Evolutionary conservation across 345 rosid genomes (phyloP), one percentile per base, ranked within the genome.

Genomic region (Salix suchowensis): DNA sequence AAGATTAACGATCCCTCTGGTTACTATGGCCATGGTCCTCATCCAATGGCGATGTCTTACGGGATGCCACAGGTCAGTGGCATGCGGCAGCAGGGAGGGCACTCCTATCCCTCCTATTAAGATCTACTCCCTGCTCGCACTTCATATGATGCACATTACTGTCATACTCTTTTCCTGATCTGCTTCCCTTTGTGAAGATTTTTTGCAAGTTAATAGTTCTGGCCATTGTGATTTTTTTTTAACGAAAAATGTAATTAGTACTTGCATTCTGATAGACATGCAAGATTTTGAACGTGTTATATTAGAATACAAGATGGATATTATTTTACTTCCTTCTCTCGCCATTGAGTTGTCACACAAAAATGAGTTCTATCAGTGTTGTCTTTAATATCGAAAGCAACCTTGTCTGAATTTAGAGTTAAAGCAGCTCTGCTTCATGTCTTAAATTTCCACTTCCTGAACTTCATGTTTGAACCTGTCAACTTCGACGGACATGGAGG

Each of bases 41-140:
- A 74, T 19, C 50, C 71, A 64, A 16, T 40, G 40, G 28, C 39
- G 83, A 70, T 70, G 79, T 61, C 76, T 70, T 70, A 67, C 46
- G 83, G 83, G 62, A 80, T 76, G 74, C 74, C 80, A 48, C 83
- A 48, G 55, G 54, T 46, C 50, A 58, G 65, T 30, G 77, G 83
- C 26, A 67, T 54, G 67, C 69, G 77, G 65, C 70, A 74, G 21
- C 74, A 72, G 1, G 82, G 79, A 70, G 82, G 82, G 7, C 71
- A 75, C 70, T 75, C 30, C 67, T 42, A 75, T 30, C 32, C 73
- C 12, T 26, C 65, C 11, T 67, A 75, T 14, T 80, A 71, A 71
- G 44, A 42, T 68, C 44, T n/a, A 21, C 50, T 7, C 24, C 14
- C 58, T 70, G 54, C 80, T 13, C 34, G 32, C 28, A 21, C 26